phyloP scores from a whole-genome alignment of 768 basidiomycete genomes.

The Suillus tomentosus region DNA sequence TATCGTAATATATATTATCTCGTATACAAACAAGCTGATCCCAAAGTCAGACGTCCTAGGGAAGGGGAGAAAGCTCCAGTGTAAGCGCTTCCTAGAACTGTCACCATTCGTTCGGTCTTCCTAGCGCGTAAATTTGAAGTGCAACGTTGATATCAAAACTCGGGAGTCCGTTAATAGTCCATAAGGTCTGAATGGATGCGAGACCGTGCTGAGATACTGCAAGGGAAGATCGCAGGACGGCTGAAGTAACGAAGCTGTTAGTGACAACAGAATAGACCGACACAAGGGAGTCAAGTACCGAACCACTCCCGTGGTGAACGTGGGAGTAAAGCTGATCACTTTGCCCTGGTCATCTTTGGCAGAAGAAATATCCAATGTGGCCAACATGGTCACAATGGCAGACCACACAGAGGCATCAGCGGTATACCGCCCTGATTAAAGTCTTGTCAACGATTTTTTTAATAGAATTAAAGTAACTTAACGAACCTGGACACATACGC shows the following conservation, averaged over 20 bases:
- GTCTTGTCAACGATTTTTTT: too few species aligned
- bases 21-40: too few species aligned
- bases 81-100: too few species aligned
- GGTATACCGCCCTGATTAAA: slow-evolving; percentile 21
- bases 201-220: background rate
- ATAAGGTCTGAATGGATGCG: background rate
- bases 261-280: background rate
- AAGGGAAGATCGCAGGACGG: background rate
- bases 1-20: too few species aligned
- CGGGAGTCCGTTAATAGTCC: background rate
- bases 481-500: slow-evolving; percentile 9
- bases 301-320: background rate
- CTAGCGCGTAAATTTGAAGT: too few species aligned
- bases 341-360: slow-evolving; percentile 9
- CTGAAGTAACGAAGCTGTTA: background rate
- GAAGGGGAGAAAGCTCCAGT: too few species aligned
- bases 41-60: too few species aligned
- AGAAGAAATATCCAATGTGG: slow-evolving; percentile 6
- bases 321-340: slow-evolving; percentile 7
- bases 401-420: slow-evolving; percentile 26
- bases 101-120: too few species aligned
- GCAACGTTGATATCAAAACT: background rate
- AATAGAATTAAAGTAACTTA: background rate
- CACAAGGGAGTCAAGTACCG: background rate
- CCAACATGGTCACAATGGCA: slow-evolving; percentile 20